Conservation (phyloP, 495 filamentous ascomycete species). For the Parathielavia appendiculata region DNA sequence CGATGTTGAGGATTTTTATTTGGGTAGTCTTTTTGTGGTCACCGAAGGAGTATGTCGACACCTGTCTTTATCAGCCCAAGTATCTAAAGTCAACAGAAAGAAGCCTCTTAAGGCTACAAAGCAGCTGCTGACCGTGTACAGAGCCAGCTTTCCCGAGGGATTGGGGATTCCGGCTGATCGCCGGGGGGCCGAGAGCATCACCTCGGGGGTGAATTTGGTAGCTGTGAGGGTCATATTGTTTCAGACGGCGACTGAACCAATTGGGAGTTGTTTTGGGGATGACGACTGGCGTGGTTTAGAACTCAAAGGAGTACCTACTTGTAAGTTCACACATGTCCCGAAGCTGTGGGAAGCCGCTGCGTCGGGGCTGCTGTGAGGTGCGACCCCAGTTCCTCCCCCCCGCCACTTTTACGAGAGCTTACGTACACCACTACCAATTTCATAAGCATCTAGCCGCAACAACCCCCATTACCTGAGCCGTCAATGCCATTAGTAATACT, state of each 20-base stretch:
- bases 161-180: conserved; percentile 75
- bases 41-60: conserved; percentile 77
- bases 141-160: conserved; percentile 57
- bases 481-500: no score
- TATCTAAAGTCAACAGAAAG: neutral
- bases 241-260: neutral
- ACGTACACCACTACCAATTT: no score
- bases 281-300: no score
- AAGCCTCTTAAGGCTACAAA: neutral
- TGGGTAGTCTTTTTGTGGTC: conserved; percentile 68
- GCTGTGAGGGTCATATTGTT: conserved; percentile 57
- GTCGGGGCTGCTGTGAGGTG: no score
- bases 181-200: conserved; percentile 79
- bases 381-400: no score
- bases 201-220: conserved; percentile 71
- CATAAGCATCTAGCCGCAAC: no score
- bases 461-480: no score
- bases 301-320: no score
- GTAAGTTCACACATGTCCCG: no score
- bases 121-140: conserved; percentile 54
- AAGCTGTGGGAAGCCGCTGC: no score
- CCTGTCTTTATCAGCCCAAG: conserved; percentile 12
- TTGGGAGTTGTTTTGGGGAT: neutral
- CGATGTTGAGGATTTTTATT: conserved; percentile 69
- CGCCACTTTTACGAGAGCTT: no score